Percentiles rank a stretch among this genome's conserved stretches.
Conservation (phyloP, 108 stramenopile species). For the Cyclotella choctawhatcheeana region DNA sequence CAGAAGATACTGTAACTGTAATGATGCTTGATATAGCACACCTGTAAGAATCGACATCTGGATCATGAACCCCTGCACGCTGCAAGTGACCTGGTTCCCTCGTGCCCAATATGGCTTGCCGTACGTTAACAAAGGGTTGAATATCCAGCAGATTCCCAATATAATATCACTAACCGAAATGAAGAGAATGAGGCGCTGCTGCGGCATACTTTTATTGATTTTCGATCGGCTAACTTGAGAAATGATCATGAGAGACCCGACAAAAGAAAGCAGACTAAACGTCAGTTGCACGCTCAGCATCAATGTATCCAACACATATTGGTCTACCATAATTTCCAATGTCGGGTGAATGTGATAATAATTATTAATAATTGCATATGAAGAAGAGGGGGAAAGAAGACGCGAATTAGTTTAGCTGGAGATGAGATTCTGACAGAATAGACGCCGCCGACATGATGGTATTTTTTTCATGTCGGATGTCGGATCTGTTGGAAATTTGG, state of each 20-base stretch:
- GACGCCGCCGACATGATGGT: too few relatives aligned
- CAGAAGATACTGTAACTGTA: slow-evolving; percentile 8
- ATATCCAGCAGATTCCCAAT: neutral
- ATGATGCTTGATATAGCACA: neutral
- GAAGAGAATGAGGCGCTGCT: slow-evolving; percentile 16
- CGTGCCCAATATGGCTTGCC: neutral
- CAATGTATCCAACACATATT: too few relatives aligned
- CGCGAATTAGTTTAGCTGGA: too few relatives aligned
- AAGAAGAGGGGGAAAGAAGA: too few relatives aligned
- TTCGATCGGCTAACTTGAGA: slow-evolving; percentile 1
- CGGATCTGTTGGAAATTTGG: too few relatives aligned
- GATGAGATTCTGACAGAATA: too few relatives aligned
- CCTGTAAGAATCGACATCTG: neutral
- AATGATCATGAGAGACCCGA: slow-evolving; percentile 22
- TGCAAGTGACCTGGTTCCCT: neutral
- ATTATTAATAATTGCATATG: too few relatives aligned
- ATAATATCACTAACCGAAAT: slow-evolving; percentile 15
- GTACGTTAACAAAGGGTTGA: neutral
- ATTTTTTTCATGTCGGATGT: too few relatives aligned
- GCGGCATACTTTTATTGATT: slow-evolving; percentile 8
- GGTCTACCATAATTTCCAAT: too few relatives aligned
- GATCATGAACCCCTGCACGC: neutral
- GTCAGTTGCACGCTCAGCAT: too few relatives aligned
- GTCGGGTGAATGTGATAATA: too few relatives aligned
- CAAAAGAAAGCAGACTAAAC: neutral